Percentiles rank a stretch among this genome's conserved stretches.
These are phyloP conservation scores for Silene conica DNA, from an alignment of 148 eudicot genomes.

Conservation along the genomic window DNA sequence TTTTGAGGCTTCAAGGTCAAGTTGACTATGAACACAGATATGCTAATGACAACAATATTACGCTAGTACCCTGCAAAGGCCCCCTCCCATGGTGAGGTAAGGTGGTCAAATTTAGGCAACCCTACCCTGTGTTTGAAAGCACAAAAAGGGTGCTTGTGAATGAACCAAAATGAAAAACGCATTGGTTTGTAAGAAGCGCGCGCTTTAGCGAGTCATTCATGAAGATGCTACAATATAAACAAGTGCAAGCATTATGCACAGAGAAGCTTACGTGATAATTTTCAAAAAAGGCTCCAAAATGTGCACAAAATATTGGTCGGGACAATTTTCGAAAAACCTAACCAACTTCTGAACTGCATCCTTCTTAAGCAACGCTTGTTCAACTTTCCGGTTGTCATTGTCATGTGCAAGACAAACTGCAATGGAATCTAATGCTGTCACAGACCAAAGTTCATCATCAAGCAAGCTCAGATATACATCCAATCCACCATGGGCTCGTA, in stretches of 20 bases:
- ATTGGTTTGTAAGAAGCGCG: too few relatives aligned
- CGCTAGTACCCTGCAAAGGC: neutral
- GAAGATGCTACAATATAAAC: neutral
- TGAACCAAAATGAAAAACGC: too few relatives aligned
- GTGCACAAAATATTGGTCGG: conserved; percentile 87
- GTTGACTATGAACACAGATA: neutral
- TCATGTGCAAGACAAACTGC: conserved; percentile 98
- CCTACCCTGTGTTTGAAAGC: too few relatives aligned
- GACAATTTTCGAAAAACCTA: conserved; percentile 82
- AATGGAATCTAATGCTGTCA: conserved; percentile 88
- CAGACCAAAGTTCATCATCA: conserved; percentile 93
- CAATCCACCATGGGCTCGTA: conserved; percentile 95
- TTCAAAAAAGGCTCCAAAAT: conserved; percentile 96
- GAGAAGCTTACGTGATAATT: conserved; percentile 76
- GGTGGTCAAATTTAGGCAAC: too few relatives aligned
- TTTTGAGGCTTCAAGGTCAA: neutral
- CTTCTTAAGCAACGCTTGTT: conserved; percentile 89
- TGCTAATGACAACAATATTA: neutral
- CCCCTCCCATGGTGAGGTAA: too few relatives aligned
- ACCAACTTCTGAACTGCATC: conserved; percentile 96
- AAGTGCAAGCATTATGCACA: neutral
- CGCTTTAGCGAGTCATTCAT: neutral
- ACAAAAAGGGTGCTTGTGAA: too few relatives aligned
- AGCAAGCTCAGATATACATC: conserved; percentile 93
- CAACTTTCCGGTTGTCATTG: conserved; percentile 88